Evolutionary conservation across 331 rosid species (phyloP).

Genomic region (Erythrophleum ivorense): DNA sequence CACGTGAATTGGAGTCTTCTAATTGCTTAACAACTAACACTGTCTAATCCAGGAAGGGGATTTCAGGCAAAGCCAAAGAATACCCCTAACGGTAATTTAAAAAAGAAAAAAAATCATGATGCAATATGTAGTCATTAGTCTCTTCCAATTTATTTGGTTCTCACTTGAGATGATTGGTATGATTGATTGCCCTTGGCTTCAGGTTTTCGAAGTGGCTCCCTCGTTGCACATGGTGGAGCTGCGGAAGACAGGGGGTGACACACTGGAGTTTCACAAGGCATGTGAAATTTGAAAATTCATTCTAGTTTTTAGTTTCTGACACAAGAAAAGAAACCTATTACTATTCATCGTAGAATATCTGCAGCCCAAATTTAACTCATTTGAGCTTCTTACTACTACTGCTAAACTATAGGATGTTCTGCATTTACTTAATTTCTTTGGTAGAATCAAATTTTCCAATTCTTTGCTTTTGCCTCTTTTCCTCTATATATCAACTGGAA

Average conservation of each 20-base stretch:
- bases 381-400: neutral
- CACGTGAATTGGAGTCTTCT: neutral
- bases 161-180: neutral
- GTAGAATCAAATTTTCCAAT: neutral
- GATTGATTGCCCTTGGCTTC: constrained; percentile 28
- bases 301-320: neutral
- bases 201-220: constrained; percentile 91
- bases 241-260: constrained; percentile 75
- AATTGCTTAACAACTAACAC: neutral
- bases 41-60: neutral
- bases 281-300: constrained; percentile 6
- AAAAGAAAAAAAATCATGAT: neutral
- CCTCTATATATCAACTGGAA: neutral
- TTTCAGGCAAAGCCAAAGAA: neutral
- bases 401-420: neutral
- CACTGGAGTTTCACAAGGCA: constrained; percentile 80
- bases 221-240: constrained; percentile 83
- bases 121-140: constrained; percentile 12
- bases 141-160: constrained; percentile 30
- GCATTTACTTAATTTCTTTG: neutral
- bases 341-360: neutral
- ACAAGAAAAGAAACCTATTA: neutral
- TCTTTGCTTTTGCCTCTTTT: neutral
- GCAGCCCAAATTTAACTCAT: neutral
- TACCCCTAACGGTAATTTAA: neutral